A percentile compares a stretch with the other conserved stretches of the same genome.
These are phyloP conservation scores for Huiozyma sinensis DNA, from an alignment of 805 yeast genomes.

Conservation along the genomic window DNA sequence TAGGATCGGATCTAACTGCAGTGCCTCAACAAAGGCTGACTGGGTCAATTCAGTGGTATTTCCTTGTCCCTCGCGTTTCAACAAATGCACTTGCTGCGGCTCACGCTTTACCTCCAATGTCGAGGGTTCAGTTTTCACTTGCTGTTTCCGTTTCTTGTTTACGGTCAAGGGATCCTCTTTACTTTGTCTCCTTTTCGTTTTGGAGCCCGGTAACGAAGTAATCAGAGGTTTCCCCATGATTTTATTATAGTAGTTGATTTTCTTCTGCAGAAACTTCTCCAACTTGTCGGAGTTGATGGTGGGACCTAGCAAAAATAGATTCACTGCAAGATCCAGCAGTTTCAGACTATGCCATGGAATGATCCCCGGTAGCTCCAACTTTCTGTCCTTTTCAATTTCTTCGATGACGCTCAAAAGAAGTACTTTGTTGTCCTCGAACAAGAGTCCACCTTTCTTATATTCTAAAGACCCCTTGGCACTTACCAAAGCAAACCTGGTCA, in stretches of 20 bases:
- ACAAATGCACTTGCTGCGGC: too few species aligned
- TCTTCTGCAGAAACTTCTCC: conserved; percentile 21
- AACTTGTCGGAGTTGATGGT: conserved; percentile 26
- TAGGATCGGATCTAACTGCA: conserved; percentile 25
- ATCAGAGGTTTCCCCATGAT: conserved; percentile 17
- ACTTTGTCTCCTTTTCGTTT: not conserved
- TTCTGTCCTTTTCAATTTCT: conserved; percentile 42
- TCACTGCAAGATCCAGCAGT: conserved; percentile 48
- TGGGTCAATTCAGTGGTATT: conserved; percentile 7
- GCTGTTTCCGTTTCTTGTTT: not conserved
- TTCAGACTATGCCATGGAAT: conserved; percentile 46
- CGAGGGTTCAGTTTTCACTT: not conserved
- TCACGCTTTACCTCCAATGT: not conserved
- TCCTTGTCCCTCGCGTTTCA: too few species aligned
- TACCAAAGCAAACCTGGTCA: conserved; percentile 50
- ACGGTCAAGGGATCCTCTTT: not conserved
- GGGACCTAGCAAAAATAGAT: conserved; percentile 48
- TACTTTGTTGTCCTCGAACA: conserved; percentile 57
- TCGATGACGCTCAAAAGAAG: conserved; percentile 41
- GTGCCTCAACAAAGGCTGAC: conserved; percentile 21
- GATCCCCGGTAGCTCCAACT: conserved; percentile 48
- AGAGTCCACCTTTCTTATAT: conserved; percentile 72
- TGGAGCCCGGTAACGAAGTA: not conserved
- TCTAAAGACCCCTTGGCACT: conserved; percentile 73
- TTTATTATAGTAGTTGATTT: conserved; percentile 19